Evolutionary conservation across 371 early-diverging fungal genomes (phyloP), one percentile per base, ranked within the genome.

Genomic region (Cokeromyces recurvatus): DNA sequence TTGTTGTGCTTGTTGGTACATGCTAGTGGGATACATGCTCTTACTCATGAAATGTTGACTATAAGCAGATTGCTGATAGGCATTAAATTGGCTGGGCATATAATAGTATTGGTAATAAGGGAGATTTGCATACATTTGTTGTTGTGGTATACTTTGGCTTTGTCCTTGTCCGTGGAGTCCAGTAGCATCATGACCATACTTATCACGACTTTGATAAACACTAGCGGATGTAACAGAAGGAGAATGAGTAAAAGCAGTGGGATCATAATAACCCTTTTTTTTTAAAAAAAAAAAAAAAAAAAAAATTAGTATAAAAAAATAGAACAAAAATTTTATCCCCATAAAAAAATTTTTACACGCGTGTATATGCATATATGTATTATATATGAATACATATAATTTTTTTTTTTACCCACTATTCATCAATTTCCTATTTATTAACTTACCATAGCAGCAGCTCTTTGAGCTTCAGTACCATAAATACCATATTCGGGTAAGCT

Each of bases 11-110:
- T 58, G 60, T 40, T 65, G 66, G 45, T 87, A 85, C 85, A 85
- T 81, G 41, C 53, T 65, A 22, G 11, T 34, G 14, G 87, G 86
- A 50, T 90, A 92, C 79, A 88, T 82, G 48, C 74, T 78, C 79
- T 91, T 90, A 77, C 86, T 87, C 69, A 85, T 77, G 52, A 87
- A 90, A 11, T 87, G 93, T 56, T 90, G 91, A 22, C 80, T 86
- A 61, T 90, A 92, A 11, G 79, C 74, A 6, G 84, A 81, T 62
- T 80, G 79, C 57, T 83, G 82, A 60, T 85, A 85, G 3, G 59
- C 64, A 34, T 74, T 76, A 74, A 76, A 91, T 72, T 89, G 89
- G 66, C 77, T 80, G 31, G 78, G 79, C 69, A 74, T 71, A 64
- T 85, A 84, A 62, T 87, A 88, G 64, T 88, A 86, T 27, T 87